These are phyloP conservation scores for Aspergillus conjunctus DNA, from an alignment of 495 filamentous ascomycete genomes.

Conservation along the genomic window DNA sequence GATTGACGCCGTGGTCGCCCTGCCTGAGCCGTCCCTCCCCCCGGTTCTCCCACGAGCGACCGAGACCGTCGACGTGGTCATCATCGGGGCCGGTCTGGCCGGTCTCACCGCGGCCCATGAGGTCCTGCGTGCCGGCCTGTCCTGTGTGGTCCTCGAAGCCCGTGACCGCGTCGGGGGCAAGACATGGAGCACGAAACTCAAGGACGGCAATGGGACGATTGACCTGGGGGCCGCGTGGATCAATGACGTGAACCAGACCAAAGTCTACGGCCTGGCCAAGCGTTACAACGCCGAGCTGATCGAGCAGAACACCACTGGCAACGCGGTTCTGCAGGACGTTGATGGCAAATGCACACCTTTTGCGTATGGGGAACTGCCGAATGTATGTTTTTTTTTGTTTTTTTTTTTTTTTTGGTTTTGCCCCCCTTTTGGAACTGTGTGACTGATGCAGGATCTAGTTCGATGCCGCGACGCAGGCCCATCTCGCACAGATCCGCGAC, in stretches of 20 bases:
- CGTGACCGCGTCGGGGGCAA: slow-evolving; percentile 56
- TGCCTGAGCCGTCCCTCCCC: slow-evolving; percentile 10
- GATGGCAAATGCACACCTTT: slow-evolving; percentile 29
- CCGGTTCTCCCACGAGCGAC: not conserved
- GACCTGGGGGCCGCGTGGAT: slow-evolving; percentile 57
- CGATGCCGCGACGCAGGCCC: not conserved
- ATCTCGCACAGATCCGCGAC: slow-evolving; percentile 21
- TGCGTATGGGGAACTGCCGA: slow-evolving; percentile 33
- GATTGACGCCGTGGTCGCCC: slow-evolving; percentile 38
- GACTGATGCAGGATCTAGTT: slow-evolving; percentile 17
- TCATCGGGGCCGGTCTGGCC: slow-evolving; percentile 55
- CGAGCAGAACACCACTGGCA: slow-evolving; percentile 45
- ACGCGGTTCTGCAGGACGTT: slow-evolving; percentile 34
- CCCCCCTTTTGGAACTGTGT: not conserved
- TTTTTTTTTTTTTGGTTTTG: not conserved
- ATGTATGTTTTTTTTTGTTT: slow-evolving; percentile 21
- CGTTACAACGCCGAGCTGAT: slow-evolving; percentile 42
- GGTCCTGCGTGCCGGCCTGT: slow-evolving; percentile 43
- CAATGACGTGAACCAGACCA: slow-evolving; percentile 51
- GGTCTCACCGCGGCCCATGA: slow-evolving; percentile 51
- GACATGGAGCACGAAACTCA: slow-evolving; percentile 30
- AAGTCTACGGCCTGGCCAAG: slow-evolving; percentile 38
- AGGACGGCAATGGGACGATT: slow-evolving; percentile 20
- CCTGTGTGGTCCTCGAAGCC: slow-evolving; percentile 50
- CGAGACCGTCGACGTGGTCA: slow-evolving; percentile 37